Conservation (phyloP, 2,329 filamentous ascomycete genomes). For the Exophiala aquamarina region DNA sequence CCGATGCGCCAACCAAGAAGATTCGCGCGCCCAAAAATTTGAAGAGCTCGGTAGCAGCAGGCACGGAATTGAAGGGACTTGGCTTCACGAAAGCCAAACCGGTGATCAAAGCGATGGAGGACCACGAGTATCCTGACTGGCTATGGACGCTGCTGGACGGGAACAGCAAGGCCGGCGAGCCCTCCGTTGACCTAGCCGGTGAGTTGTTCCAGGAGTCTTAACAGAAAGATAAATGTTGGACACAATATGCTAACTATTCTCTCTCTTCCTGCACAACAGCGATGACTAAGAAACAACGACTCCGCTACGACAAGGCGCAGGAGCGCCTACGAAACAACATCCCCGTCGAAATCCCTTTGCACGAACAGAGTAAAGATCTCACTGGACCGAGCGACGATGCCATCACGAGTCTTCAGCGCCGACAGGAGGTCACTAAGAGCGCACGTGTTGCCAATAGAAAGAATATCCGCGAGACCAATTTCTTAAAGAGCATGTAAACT, state of each 20-base stretch:
- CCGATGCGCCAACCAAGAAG: conserved; percentile 30
- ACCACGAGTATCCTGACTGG: conserved; percentile 50
- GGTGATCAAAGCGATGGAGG: conserved; percentile 44
- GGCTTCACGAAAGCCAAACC: conserved; percentile 50
- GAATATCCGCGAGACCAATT: conserved; percentile 48
- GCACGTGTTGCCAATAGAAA: conserved; percentile 46
- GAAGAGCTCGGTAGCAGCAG: conserved; percentile 40
- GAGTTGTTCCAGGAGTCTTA: conserved; percentile 28
- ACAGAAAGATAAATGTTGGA: too few species aligned
- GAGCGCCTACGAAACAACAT: conserved; percentile 39
- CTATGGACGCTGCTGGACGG: conserved; percentile 46
- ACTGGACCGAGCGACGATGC: conserved; percentile 41
- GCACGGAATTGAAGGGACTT: conserved; percentile 42
- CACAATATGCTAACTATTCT: conserved; percentile 2
- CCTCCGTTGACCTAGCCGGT: conserved; percentile 42
- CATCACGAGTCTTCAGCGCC: conserved; percentile 37
- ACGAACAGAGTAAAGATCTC: conserved; percentile 47
- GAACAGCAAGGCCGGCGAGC: conserved; percentile 33
- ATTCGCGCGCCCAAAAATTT: conserved; percentile 31
- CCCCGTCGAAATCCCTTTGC: conserved; percentile 43
- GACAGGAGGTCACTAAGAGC: conserved; percentile 44
- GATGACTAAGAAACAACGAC: conserved; percentile 49
- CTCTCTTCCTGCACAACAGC: conserved; percentile 9
- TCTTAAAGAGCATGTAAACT: conserved; percentile 46
- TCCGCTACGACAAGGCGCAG: conserved; percentile 48